Conservation (phyloP, 2,329 filamentous ascomycete species). For the Pseudogymnoascus sp. region DNA sequence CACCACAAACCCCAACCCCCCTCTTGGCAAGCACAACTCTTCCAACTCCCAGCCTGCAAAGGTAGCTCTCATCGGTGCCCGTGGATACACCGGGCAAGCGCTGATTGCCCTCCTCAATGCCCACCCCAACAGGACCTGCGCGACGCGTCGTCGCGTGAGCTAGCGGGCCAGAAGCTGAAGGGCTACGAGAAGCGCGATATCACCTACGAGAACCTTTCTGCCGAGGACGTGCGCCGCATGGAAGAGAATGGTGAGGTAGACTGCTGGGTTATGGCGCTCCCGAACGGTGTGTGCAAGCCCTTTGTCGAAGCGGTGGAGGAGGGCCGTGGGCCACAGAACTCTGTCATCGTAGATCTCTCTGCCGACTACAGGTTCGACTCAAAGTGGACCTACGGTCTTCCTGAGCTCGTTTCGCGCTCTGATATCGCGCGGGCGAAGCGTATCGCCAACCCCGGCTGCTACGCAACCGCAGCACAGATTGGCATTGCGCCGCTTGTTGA, state of each 20-base stretch:
- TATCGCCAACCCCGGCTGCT: conserved; percentile 92
- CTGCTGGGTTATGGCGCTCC: conserved; percentile 96
- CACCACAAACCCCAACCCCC: conserved; percentile 81
- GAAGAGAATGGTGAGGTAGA: conserved; percentile 80
- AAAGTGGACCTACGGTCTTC: conserved; percentile 83
- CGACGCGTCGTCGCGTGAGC: conserved; percentile 88
- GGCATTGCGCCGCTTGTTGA: conserved; percentile 75
- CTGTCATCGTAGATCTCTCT: conserved; percentile 87
- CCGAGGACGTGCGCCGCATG: conserved; percentile 81
- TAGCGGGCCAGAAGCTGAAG: conserved; percentile 77
- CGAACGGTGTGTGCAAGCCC: conserved; percentile 90
- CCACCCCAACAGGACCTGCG: conserved; percentile 81
- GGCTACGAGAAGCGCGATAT: conserved; percentile 90
- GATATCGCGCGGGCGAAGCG: conserved; percentile 71
- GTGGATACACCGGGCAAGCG: conserved; percentile 90
- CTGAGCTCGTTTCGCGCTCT: conserved; percentile 72
- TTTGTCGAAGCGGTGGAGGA: conserved; percentile 84
- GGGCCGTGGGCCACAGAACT: conserved; percentile 53
- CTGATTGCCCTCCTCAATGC: conserved; percentile 80
- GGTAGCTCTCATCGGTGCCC: conserved; percentile 81
- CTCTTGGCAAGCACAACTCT: conserved; percentile 79
- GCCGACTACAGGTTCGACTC: conserved; percentile 90
- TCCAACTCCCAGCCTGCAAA: conserved; percentile 73
- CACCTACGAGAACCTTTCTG: conserved; percentile 81
- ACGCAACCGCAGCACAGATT: conserved; percentile 86